Evolutionary conservation across 228 moss, liverwort and hornwort species (phyloP).

Genomic region (Sphagnum magellanicum): DNA sequence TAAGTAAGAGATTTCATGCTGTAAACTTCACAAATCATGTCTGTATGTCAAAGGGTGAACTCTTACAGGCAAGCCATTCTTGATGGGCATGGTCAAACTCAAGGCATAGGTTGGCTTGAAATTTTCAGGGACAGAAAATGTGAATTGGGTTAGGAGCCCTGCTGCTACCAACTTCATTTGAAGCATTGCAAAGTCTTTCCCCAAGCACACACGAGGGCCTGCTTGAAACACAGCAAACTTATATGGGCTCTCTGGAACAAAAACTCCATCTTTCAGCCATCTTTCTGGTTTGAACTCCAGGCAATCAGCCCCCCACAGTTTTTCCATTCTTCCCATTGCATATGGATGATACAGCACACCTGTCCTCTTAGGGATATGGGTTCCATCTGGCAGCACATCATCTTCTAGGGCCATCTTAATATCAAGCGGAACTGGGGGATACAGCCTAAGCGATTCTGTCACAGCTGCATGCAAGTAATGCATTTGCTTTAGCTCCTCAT

Average conservation of each 20-base stretch:
- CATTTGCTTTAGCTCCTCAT: slow-evolving; percentile 36
- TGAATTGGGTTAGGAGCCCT: slow-evolving; percentile 6
- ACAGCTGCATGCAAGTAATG: slow-evolving; percentile 31
- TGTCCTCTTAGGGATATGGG: slow-evolving; percentile 4
- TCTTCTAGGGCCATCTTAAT: slow-evolving; percentile 17
- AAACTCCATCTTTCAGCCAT: slow-evolving; percentile 35
- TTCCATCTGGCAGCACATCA: slow-evolving; percentile 38
- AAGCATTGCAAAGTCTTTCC: slow-evolving; percentile 33
- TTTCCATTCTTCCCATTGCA: slow-evolving; percentile 40
- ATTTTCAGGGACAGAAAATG: slow-evolving; percentile 8
- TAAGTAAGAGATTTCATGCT: too few relatives aligned
- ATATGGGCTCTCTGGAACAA: slow-evolving; percentile 23
- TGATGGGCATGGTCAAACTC: slow-evolving; percentile 16
- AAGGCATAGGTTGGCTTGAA: slow-evolving; percentile 4
- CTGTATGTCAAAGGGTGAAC: slow-evolving; percentile 1
- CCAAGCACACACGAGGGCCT: slow-evolving; percentile 39
- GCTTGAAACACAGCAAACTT: slow-evolving; percentile 48
- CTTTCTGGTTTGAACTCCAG: slow-evolving; percentile 37
- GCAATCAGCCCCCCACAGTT: slow-evolving; percentile 30
- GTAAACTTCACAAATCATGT: too few relatives aligned
- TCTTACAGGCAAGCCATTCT: slow-evolving; percentile 18
- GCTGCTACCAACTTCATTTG: slow-evolving; percentile 38
- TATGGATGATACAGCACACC: slow-evolving; percentile 17
- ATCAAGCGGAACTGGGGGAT: slow-evolving; percentile 25
- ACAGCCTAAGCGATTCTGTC: slow-evolving; percentile 27